Conservation (phyloP, 768 basidiomycete species). For the Cytidiella melzeri region DNA sequence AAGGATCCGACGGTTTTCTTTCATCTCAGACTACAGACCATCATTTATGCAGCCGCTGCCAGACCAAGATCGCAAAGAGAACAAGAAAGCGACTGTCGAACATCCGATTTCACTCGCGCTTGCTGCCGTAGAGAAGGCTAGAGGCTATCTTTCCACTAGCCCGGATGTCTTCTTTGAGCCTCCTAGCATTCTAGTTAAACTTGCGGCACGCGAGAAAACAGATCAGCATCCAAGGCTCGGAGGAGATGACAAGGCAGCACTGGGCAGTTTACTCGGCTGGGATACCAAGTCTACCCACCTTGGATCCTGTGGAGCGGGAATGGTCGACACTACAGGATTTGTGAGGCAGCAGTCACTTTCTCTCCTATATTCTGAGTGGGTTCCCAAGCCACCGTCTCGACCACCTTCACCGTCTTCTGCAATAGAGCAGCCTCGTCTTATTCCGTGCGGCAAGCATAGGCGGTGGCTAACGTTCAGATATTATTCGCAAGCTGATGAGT, state of each 20-base stretch:
- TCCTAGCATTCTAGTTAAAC: slow-evolving; percentile 41
- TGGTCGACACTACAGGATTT: slow-evolving; percentile 49
- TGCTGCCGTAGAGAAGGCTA: slow-evolving; percentile 33
- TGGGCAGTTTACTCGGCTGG: slow-evolving; percentile 57
- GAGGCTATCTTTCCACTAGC: slow-evolving; percentile 46
- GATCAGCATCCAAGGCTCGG: slow-evolving; percentile 27
- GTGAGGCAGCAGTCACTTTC: slow-evolving; percentile 52
- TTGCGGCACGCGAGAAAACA: slow-evolving; percentile 47
- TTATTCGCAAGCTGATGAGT: slow-evolving; percentile 36
- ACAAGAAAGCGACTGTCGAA: slow-evolving; percentile 6
- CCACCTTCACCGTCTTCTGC: slow-evolving; percentile 12
- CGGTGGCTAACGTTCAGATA: slow-evolving; percentile 42
- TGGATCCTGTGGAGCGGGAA: slow-evolving; percentile 27
- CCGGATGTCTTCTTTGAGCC: slow-evolving; percentile 41
- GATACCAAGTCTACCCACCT: slow-evolving; percentile 31
- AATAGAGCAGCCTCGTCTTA: slow-evolving; percentile 5
- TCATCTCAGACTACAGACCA: slow-evolving; percentile 22
- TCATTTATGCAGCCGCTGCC: slow-evolving; percentile 6
- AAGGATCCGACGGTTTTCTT: slow-evolving; percentile 30
- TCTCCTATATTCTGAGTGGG: slow-evolving; percentile 41
- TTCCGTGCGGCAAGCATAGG: slow-evolving; percentile 37
- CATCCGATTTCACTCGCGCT: slow-evolving; percentile 34
- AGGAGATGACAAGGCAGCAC: slow-evolving; percentile 52
- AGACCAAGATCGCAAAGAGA: slow-evolving; percentile 2
- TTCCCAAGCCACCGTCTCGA: slow-evolving; percentile 16